phyloP scores from a whole-genome alignment of 2,329 filamentous ascomycete species.

The Coniochaeta prunicola region DNA sequence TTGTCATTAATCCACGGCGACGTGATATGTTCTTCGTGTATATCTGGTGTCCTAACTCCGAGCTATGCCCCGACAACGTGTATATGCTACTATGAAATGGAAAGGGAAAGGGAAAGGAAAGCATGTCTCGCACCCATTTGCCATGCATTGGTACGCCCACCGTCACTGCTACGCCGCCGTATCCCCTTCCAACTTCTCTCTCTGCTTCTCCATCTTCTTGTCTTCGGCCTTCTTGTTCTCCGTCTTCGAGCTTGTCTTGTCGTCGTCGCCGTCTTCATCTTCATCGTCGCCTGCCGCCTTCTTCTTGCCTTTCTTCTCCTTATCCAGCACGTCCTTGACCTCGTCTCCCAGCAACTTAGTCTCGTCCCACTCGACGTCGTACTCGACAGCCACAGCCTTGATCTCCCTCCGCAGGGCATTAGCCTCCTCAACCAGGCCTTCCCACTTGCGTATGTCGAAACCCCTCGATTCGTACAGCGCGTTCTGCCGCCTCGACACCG shows the following conservation, averaged over 20 bases:
- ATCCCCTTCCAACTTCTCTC: constrained; percentile 10
- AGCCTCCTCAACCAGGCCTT: constrained; percentile 69
- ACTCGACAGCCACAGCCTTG: constrained; percentile 72
- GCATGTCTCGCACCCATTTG: neutral
- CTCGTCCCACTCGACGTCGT: constrained; percentile 88
- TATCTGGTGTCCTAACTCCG: neutral
- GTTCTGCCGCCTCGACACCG: constrained; percentile 69
- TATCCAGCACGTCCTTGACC: constrained; percentile 48
- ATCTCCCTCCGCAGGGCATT: constrained; percentile 74
- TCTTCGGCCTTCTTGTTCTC: constrained; percentile 20
- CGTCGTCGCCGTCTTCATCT: constrained; percentile 26
- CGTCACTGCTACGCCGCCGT: neutral
- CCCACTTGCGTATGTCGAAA: constrained; percentile 73
- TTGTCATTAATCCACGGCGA: neutral
- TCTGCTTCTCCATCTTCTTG: constrained; percentile 12
- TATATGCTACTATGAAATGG: neutral
- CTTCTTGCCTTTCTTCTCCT: constrained; percentile 30
- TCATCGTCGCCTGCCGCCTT: constrained; percentile 31
- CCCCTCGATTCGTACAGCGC: constrained; percentile 69
- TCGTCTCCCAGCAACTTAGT: constrained; percentile 64
- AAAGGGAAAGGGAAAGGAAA: neutral
- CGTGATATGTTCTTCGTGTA: neutral
- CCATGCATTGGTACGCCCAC: neutral
- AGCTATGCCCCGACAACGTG: neutral
- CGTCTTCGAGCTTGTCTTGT: constrained; percentile 13